Percentiles rank a stretch among this genome's conserved stretches.
Conservation (phyloP, 345 rosid genomes). For the Linum lewisii region DNA sequence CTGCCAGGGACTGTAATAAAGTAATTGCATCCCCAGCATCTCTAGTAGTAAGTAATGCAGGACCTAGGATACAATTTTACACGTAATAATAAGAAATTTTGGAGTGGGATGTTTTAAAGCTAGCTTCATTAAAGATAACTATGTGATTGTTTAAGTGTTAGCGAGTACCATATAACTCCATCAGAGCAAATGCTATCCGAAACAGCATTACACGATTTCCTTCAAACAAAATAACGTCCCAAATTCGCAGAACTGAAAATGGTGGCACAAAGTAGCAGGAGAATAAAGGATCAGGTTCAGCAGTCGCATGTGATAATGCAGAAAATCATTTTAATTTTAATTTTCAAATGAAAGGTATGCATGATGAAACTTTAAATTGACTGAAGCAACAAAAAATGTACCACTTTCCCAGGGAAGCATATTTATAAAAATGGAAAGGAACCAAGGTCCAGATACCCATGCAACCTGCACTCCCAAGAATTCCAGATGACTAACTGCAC, state of each 20-base stretch:
- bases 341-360: background rate
- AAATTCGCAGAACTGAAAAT: slow-evolving; percentile 74
- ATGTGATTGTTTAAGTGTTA: slow-evolving; percentile 2
- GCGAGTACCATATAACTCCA: slow-evolving; percentile 75
- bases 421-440: slow-evolving; percentile 88
- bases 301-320: background rate
- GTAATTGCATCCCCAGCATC: slow-evolving; percentile 96
- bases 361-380: too few species aligned
- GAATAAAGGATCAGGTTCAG: background rate
- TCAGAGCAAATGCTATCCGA: slow-evolving; percentile 86
- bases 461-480: slow-evolving; percentile 99
- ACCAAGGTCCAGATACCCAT: slow-evolving; percentile 96
- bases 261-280: slow-evolving; percentile 12
- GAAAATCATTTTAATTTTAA: slow-evolving; percentile 4
- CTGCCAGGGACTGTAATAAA: slow-evolving; percentile 69
- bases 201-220: slow-evolving; percentile 94
- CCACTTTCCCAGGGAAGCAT: slow-evolving; percentile 99
- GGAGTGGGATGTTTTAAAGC: slow-evolving; percentile 6
- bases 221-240: slow-evolving; percentile 95
- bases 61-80: slow-evolving; percentile 40
- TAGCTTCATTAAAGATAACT: background rate
- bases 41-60: slow-evolving; percentile 69
- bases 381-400: slow-evolving; percentile 19
- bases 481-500: slow-evolving; percentile 99
- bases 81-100: slow-evolving; percentile 8